These are phyloP conservation scores for Phaeophleospora eucalypticola DNA, from an alignment of 2,329 filamentous ascomycete genomes.

Conservation along the genomic window DNA sequence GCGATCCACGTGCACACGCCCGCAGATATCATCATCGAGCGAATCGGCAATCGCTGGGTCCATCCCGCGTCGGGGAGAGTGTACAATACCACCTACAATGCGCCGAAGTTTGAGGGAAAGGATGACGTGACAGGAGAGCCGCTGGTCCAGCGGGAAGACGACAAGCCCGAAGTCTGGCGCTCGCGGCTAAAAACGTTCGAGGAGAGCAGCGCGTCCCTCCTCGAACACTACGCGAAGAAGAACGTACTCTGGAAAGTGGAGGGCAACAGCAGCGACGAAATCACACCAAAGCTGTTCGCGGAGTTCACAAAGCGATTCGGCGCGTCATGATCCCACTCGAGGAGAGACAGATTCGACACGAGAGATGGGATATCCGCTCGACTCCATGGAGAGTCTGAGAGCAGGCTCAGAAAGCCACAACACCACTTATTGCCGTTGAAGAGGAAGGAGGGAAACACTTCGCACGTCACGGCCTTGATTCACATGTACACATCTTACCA, in stretches of 20 bases:
- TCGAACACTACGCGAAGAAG: slow-evolving; percentile 83
- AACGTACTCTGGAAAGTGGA: slow-evolving; percentile 82
- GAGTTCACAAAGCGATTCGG: slow-evolving; percentile 78
- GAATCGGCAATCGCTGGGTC: slow-evolving; percentile 89
- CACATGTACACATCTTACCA: too few relatives aligned
- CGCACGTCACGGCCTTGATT: too few relatives aligned
- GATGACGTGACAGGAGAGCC: slow-evolving; percentile 91
- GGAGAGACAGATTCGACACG: too few relatives aligned
- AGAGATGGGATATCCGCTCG: too few relatives aligned
- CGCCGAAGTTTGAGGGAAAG: slow-evolving; percentile 71
- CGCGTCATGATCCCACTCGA: slow-evolving; percentile 13
- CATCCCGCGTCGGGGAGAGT: slow-evolving; percentile 87
- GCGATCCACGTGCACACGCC: slow-evolving; percentile 85
- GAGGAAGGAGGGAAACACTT: too few relatives aligned
- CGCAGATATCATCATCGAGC: slow-evolving; percentile 76
- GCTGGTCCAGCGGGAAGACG: slow-evolving; percentile 77
- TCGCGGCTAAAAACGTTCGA: slow-evolving; percentile 76
- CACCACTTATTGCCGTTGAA: too few relatives aligned
- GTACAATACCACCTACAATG: slow-evolving; percentile 92
- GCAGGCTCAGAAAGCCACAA: too few relatives aligned
- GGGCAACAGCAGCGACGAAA: slow-evolving; percentile 90
- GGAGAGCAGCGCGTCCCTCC: slow-evolving; percentile 76
- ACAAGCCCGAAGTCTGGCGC: slow-evolving; percentile 81
- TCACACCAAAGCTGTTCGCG: slow-evolving; percentile 78
- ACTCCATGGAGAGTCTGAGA: too few relatives aligned